Percentiles rank a stretch among this genome's conserved stretches.
These are phyloP conservation scores for Grosmannia serpens DNA, from an alignment of 2,329 filamentous ascomycete species.

Conservation along the genomic window DNA sequence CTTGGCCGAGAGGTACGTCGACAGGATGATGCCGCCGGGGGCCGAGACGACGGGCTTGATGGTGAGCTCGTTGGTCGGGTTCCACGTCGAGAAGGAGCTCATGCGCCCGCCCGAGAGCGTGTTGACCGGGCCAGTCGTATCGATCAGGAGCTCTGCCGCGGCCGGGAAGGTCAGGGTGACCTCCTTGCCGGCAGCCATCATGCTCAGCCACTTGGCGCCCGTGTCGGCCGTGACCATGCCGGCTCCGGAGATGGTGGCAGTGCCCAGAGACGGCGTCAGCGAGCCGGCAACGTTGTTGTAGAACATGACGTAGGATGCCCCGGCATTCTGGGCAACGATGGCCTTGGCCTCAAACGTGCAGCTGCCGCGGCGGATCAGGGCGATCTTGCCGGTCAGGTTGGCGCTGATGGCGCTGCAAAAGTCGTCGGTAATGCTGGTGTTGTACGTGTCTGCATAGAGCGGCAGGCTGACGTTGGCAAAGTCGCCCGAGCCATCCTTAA, in stretches of 20 bases:
- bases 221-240: neutral
- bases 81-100: constrained; percentile 30
- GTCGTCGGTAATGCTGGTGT: constrained; percentile 35
- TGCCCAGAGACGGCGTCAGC: constrained; percentile 1
- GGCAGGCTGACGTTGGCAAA: constrained; percentile 36
- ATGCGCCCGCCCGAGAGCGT: constrained; percentile 31
- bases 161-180: neutral
- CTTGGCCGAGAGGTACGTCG: constrained; percentile 32
- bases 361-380: constrained; percentile 46
- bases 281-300: constrained; percentile 43
- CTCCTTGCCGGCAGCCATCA: neutral
- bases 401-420: constrained; percentile 49
- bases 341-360: constrained; percentile 46
- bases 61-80: constrained; percentile 33
- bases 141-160: constrained; percentile 14
- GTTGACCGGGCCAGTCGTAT: constrained; percentile 27
- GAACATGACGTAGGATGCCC: constrained; percentile 49
- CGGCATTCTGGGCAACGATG: constrained; percentile 37
- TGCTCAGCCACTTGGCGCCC: neutral
- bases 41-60: constrained; percentile 36
- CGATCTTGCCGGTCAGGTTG: constrained; percentile 44
- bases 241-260: neutral
- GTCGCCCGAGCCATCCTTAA: constrained; percentile 25
- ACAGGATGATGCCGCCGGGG: constrained; percentile 38
- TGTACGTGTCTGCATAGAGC: constrained; percentile 36